Evolutionary conservation across 768 basidiomycete genomes (phyloP), one percentile per base, ranked within the genome.

Genomic region (Boletus tomentosulus): DNA sequence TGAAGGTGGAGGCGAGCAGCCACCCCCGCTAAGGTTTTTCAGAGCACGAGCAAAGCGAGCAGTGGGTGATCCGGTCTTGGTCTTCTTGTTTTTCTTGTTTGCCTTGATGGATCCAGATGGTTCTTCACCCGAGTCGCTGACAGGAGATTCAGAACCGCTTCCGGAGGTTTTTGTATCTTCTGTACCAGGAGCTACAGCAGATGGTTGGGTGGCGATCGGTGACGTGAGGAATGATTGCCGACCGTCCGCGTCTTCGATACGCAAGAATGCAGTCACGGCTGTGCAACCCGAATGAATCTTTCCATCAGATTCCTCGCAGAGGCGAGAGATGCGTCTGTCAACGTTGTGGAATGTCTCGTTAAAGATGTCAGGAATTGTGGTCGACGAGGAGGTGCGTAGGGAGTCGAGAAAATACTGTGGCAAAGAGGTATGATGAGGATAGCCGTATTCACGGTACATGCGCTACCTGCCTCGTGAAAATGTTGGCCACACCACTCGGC

Each of bases 401-500:
- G 81, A 77, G 16, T 84, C 73, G 35, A 95, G 79, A 47, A 96
- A 79, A 66, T 80, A 80, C 83, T 82, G 58, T 43, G 53, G 39
- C 16, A 30, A 46, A 35, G 25, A 50, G 47, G 52, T 25, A 59
- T 19, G 44, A 54, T 46, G 54, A 55, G 25, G 30, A 63, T 34
- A 50, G 51, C 22, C 44, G 50, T 28, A 24, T 33, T 41, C 22
- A 44, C 31, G 15, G 27, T 49, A 41, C 6, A 19, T 24, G 33
- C 35, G 28, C 33, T 9, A 50, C 65, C 54, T 67, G 87, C 94
- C 77, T 94, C 85, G 66, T 98, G 94, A 73, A 99, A 99, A 69
- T 98, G 86, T 62, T 81, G 78, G 41, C 97, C 97, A 71, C 97
- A 98, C 95, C 96, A 98, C 70, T 99, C 97, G 27, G 97, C 97